Evolutionary conservation across 164 flowering plant species (phyloP).

Genomic region (Stephania yunnanensis): DNA sequence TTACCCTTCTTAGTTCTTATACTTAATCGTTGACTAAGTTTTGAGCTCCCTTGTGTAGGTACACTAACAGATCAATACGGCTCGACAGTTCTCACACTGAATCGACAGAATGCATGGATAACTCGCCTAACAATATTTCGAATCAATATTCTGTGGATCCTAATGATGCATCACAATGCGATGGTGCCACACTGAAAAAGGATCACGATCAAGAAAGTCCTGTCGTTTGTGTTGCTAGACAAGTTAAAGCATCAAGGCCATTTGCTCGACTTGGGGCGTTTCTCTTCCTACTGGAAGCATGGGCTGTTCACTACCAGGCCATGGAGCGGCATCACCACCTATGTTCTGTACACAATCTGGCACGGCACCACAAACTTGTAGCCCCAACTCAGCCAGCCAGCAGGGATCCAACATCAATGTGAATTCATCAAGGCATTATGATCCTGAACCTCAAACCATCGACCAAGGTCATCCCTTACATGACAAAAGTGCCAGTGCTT

Average conservation of each 20-base stretch:
- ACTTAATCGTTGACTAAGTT: background rate
- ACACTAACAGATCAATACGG: conserved; percentile 32
- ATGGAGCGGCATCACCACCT: conserved; percentile 39
- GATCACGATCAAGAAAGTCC: conserved; percentile 31
- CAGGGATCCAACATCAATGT: background rate
- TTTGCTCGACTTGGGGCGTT: conserved; percentile 7
- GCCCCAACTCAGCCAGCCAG: conserved; percentile 28
- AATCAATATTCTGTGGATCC: conserved; percentile 20
- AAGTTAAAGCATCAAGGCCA: conserved; percentile 21
- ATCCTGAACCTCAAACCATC: conserved; percentile 18
- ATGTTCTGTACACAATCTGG: conserved; percentile 27
- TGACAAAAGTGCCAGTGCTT: conserved; percentile 17
- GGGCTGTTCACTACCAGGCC: conserved; percentile 29
- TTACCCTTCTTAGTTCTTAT: background rate
- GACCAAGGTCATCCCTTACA: background rate
- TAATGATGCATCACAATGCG: conserved; percentile 9
- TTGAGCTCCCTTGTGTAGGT: conserved; percentile 45
- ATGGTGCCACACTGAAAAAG: conserved; percentile 15
- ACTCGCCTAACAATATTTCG: conserved; percentile 23
- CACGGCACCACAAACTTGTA: conserved; percentile 27
- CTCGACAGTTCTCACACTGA: conserved; percentile 23
- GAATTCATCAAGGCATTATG: conserved; percentile 28
- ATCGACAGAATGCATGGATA: conserved; percentile 21
- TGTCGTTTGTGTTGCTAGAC: conserved; percentile 25
- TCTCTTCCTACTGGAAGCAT: conserved; percentile 39